Conservation (phyloP, 2,329 filamentous ascomycete species). For the Lasiodiplodia hormozganensis region DNA sequence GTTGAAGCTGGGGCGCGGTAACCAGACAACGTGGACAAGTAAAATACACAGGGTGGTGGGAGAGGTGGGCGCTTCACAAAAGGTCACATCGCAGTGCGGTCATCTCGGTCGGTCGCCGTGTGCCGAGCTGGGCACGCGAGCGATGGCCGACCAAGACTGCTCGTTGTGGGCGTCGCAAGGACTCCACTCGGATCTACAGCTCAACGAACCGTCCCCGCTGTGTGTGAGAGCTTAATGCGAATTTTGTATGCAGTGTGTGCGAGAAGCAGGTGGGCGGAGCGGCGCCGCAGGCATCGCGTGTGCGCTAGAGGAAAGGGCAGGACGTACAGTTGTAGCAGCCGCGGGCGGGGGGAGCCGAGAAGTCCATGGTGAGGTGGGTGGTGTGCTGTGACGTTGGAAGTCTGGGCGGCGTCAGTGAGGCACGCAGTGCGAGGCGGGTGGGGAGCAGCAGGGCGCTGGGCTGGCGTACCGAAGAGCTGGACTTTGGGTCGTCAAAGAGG, state of each 20-base stretch:
- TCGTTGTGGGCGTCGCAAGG: slow-evolving; percentile 20
- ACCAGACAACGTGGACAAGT: slow-evolving; percentile 11
- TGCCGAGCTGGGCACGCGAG: slow-evolving; percentile 10
- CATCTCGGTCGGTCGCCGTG: slow-evolving; percentile 20
- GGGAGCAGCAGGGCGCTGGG: not conserved
- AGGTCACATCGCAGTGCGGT: slow-evolving; percentile 25
- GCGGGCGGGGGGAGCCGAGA: slow-evolving; percentile 44
- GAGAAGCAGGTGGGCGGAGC: slow-evolving; percentile 3
- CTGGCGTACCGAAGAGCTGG: slow-evolving; percentile 2
- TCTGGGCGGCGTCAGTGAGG: slow-evolving; percentile 28
- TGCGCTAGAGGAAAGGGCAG: slow-evolving; percentile 23
- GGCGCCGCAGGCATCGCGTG: not conserved
- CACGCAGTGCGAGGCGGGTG: not conserved
- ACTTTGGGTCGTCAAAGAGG: not conserved
- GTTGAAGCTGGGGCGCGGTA: not conserved
- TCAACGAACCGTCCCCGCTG: slow-evolving; percentile 31
- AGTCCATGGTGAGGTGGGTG: slow-evolving; percentile 41
- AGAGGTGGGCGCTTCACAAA: slow-evolving; percentile 18
- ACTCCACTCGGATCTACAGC: slow-evolving; percentile 30
- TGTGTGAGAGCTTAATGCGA: slow-evolving; percentile 31
- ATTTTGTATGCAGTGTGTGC: slow-evolving; percentile 26
- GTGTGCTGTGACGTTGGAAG: slow-evolving; percentile 19
- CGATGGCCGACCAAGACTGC: slow-evolving; percentile 22
- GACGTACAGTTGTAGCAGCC: slow-evolving; percentile 53
- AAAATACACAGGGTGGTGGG: slow-evolving; percentile 15